These are phyloP conservation scores for Cryptococcus sp. DNA, from an alignment of 1,284 basidiomycete species.

Conservation along the genomic window DNA sequence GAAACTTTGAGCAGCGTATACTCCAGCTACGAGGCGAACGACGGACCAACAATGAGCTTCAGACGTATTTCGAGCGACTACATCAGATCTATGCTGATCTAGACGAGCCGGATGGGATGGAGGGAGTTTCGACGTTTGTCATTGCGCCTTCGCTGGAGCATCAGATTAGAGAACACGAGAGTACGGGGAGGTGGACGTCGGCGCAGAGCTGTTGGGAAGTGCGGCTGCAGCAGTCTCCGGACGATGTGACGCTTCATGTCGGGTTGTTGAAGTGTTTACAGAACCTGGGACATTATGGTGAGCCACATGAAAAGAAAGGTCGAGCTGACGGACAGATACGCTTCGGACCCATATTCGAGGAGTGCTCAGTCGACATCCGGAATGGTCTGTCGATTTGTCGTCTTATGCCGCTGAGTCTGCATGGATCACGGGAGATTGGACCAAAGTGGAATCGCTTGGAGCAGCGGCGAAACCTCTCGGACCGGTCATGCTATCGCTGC, in stretches of 20 bases:
- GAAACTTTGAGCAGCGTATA: slow-evolving; percentile 88
- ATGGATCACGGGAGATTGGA: slow-evolving; percentile 94
- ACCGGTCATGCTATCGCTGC: slow-evolving; percentile 74
- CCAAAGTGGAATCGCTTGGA: slow-evolving; percentile 63
- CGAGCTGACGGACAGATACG: slow-evolving; percentile 60
- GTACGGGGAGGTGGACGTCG: slow-evolving; percentile 93
- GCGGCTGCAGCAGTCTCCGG: slow-evolving; percentile 81
- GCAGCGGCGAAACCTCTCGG: slow-evolving; percentile 65
- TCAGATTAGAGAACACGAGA: slow-evolving; percentile 97
- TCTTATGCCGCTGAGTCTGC: slow-evolving; percentile 90
- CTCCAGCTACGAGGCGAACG: slow-evolving; percentile 50
- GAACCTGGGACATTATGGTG: slow-evolving; percentile 95
- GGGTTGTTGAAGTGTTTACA: slow-evolving; percentile 86
- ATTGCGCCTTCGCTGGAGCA: slow-evolving; percentile 87
- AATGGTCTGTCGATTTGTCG: slow-evolving; percentile 73
- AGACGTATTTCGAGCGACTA: slow-evolving; percentile 79
- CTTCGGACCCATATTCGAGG: slow-evolving; percentile 92
- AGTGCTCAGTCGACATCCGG: slow-evolving; percentile 75
- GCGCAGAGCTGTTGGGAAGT: slow-evolving; percentile 99
- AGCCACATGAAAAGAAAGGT: slow-evolving; percentile 23
- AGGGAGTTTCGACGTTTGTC: slow-evolving; percentile 87
- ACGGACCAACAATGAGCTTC: slow-evolving; percentile 53
- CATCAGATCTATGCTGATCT: slow-evolving; percentile 95
- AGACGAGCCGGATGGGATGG: slow-evolving; percentile 99
- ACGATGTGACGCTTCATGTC: slow-evolving; percentile 81